Base-by-base conservation (phyloP, 305 asterid genomes). In the Solanum aculeatissimum region DNA sequence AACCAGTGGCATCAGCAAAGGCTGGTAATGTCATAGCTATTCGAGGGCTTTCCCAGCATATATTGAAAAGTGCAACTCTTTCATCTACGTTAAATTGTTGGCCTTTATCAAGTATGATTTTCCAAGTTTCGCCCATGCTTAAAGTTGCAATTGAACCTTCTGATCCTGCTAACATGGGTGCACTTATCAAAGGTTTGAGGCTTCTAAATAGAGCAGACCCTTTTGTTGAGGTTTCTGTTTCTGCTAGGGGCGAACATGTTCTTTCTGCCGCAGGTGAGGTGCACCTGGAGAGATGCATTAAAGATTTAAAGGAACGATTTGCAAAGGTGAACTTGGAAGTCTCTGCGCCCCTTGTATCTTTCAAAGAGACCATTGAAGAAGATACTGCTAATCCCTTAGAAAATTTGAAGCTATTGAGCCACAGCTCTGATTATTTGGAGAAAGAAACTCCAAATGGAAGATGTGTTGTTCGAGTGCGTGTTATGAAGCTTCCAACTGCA, bases 231-330 rank as follows among this genome's bases (percentile, higher is more conserved):
- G 92, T 95, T 84, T 87, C 96, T 62, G 92, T 96, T 87, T 91
- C 98, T 84, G 80, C 98, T 79, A 91, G 96, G 88, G 99, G 99
- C 7, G 99, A 96, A 88, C 97, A 96, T 71, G 98, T 96, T 82
- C 95, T 96, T 86, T 91, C 99, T 85, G 99, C 98, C 74, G 99
- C 99, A 35, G 99, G 99, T 23, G 99, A 96, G 87, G 99, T 95
- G 89, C 99, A 96, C 88, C 89, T 96, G 18, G 98, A 96, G 90
- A 96, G 99, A 91, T 96, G 99, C 87, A 88, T 96, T 29, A 92
- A 95, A 72, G 99, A 96, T 91, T 88, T 95, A 85, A 93, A 93
- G 92, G 98, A 96, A 55, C 90, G 98, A 88, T 96, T 96, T 87
- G 98, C 99, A 58, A 95, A 90, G 88, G 94, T 95, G 83, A 94